Evolutionary conservation across 352 stramenopile genomes (phyloP), one percentile per base, ranked within the genome.

Genomic region (Pythium brassicae): DNA sequence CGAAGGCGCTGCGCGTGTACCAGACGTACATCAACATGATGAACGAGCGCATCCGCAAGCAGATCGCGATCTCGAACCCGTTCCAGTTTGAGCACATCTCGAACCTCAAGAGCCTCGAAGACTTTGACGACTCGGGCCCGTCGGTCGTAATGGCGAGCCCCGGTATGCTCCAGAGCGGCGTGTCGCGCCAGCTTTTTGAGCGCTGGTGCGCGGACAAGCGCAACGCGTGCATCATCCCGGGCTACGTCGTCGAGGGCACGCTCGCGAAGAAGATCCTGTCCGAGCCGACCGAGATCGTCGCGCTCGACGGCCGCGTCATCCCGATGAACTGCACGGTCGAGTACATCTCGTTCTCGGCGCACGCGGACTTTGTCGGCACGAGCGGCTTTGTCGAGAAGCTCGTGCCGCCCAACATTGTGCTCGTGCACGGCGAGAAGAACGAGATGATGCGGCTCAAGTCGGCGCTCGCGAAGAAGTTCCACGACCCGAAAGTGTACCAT

Each of bases 11-110:
- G 61, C 83, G 97, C 35, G 95, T 99, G 22, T 99, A 99, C 83
- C 95, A 99, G 69, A 99, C 96, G 19, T 99, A 99, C 74, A 98
- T 99, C 55, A 99, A 99, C 70, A 99, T 99, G 95, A 99, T 99
- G 97, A 99, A 99, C 77, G 87, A 96, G 9, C 86, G 97, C 56
- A 98, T 96, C 46, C 84, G 87, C 48, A 95, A 96, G 66, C 95
- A 98, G 72, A 99, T 99, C 76, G 95, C 98, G 51, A 91, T 99
- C 40, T 95, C 85, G 45, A 99, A 99, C 73, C 97, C 97, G 22
- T 99, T 99, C 70, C 83, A 94, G 43, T 99, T 99, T 65, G 76
- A 95, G 34, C 89, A 97, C 68, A 99, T 99, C 62, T 95, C 91
- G 40, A 98, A 99, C 66, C 70, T 99, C 15, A 98, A 98, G 72